Base-by-base conservation (phyloP, 495 filamentous ascomycete genomes). In the Cladorrhinum samala region DNA sequence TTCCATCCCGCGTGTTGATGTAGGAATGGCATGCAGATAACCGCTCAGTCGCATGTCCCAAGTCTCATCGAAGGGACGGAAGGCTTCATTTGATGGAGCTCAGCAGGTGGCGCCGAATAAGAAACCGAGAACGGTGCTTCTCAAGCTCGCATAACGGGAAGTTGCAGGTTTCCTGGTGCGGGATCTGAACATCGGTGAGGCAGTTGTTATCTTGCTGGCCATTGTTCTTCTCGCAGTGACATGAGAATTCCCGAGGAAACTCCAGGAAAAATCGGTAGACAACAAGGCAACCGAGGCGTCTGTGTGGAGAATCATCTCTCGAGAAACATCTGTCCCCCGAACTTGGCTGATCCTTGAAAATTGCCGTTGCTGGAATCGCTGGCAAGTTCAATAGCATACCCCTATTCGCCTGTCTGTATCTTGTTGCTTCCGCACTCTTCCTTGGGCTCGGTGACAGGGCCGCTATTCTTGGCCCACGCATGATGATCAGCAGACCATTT, bases 401-500 rank as follows among this genome's bases (percentile, higher is more conserved):
- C 44, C 33, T 52, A 37, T 47, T 47, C 9, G 20, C 24, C 3
- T 46, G 50, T 58, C 52, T 42, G 38, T 49, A 48, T 43, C 40
- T 13, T 46, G 56, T 46, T 50, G 43, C 46, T 41, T 47, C 45
- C 23, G 23, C 40, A 45, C 30, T 18, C 39, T 46, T 42, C 42
- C 36, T 49, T 36, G 20, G 43, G 24, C 21, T 33, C 46, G 48
- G 42, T 19, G 36, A 17, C 25, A 43, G 23, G 9, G 50, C 43
- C 41, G 50, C 61, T 49, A 56, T 46, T 27, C 43, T 55, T 51
- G 53, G 48, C 53, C 45, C 18, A 49, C n/a, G 36, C 47, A 52
- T 50, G 25, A 37, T 53, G 62, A 65, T 67, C 64, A 67, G 54
- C 64, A 60, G 64, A 63, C 59, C 62, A 41, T 50, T 48, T 52